These are phyloP conservation scores for Albophoma yamanashiensis DNA, from an alignment of 2,329 filamentous ascomycete species.

Conservation along the genomic window DNA sequence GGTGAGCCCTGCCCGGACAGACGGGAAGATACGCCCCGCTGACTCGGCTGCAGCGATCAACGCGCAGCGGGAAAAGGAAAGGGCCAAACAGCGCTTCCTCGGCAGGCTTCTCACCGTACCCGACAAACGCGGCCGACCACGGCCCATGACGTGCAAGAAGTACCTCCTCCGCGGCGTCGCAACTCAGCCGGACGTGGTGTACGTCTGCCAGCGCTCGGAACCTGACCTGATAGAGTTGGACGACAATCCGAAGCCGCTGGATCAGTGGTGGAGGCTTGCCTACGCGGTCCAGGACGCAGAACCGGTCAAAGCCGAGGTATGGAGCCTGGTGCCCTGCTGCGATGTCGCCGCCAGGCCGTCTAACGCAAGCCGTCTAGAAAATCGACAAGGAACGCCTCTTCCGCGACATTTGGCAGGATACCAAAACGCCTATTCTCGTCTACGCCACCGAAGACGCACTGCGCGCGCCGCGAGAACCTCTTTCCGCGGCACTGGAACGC, in stretches of 20 bases:
- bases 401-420: slow-evolving; percentile 34
- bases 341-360: not conserved
- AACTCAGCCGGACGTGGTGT: slow-evolving; percentile 34
- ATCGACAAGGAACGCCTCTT: slow-evolving; percentile 33
- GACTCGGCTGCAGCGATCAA: slow-evolving; percentile 16
- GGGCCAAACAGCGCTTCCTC: slow-evolving; percentile 25
- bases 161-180: slow-evolving; percentile 42
- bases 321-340: slow-evolving; percentile 1
- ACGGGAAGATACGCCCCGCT: slow-evolving; percentile 5
- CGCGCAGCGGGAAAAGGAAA: slow-evolving; percentile 18
- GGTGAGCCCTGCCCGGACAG: slow-evolving; percentile 18
- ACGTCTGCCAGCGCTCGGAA: slow-evolving; percentile 35
- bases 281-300: slow-evolving; percentile 26
- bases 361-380: slow-evolving; percentile 24
- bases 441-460: slow-evolving; percentile 44
- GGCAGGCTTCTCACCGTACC: slow-evolving; percentile 28
- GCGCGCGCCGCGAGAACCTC: slow-evolving; percentile 17
- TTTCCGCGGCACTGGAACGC: slow-evolving; percentile 28
- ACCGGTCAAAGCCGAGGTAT: slow-evolving; percentile 39
- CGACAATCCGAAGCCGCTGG: slow-evolving; percentile 17
- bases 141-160: slow-evolving; percentile 30
- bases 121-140: slow-evolving; percentile 22
- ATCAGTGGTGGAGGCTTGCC: slow-evolving; percentile 48
- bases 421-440: slow-evolving; percentile 35
- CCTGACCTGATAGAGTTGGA: slow-evolving; percentile 31